Evolutionary conservation across 768 basidiomycete genomes (phyloP).

Genomic region (Trametes villosa): DNA sequence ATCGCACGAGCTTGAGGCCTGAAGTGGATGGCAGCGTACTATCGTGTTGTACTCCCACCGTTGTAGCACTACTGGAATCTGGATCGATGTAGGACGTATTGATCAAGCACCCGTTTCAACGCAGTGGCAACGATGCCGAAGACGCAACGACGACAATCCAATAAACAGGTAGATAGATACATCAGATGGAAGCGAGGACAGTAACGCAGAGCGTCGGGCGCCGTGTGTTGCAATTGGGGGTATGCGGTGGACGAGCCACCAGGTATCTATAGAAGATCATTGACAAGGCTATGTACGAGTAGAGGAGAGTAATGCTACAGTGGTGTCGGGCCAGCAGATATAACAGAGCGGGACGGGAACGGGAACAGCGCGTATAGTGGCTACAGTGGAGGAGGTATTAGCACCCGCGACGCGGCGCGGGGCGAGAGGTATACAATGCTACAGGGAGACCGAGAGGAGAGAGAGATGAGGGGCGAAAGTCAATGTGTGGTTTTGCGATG

Average conservation of each 20-base stretch:
- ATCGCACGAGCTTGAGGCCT: no score
- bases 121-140: no score
- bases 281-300: slow-evolving; percentile 8
- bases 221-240: slow-evolving; percentile 11
- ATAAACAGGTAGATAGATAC: slow-evolving; percentile 17
- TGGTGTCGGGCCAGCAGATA: background rate
- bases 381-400: slow-evolving; percentile 22
- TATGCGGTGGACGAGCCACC: background rate
- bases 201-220: background rate
- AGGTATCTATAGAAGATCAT: slow-evolving; percentile 15
- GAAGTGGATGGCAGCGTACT: no score
- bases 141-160: no score
- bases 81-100: no score
- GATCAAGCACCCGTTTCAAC: no score
- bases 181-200: slow-evolving; percentile 1
- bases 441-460: background rate
- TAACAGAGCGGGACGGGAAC: slow-evolving; percentile 4
- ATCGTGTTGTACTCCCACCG: no score
- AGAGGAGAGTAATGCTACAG: slow-evolving; percentile 11
- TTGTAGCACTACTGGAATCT: no score
- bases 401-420: background rate
- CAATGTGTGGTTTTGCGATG: background rate
- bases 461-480: background rate
- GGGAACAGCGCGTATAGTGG: slow-evolving; percentile 4
- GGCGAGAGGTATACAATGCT: slow-evolving; percentile 3